A percentile compares a stretch with the other conserved stretches of the same genome.
Evolutionary conservation across 495 filamentous ascomycete genomes (phyloP).

Genomic region (Talaromyces nanjingensis): DNA sequence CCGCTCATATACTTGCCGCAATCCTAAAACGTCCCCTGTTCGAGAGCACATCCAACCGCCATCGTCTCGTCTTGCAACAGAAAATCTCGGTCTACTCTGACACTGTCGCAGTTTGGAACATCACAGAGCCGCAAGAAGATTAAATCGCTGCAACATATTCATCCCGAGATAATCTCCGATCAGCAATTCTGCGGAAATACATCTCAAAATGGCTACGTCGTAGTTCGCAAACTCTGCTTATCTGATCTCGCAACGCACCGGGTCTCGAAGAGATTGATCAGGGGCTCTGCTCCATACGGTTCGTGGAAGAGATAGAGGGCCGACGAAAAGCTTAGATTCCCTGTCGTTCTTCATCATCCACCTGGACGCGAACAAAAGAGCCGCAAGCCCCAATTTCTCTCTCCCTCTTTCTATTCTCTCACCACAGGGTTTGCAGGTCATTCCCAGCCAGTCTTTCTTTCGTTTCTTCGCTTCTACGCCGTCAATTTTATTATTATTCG

Average conservation of each 20-base stretch:
- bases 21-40: slow-evolving; percentile 3
- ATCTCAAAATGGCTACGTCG: neutral
- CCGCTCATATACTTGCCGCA: neutral
- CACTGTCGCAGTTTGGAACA: neutral
- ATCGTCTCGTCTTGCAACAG: neutral
- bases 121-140: neutral
- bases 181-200: neutral
- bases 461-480: slow-evolving; percentile 1
- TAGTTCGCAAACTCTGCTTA: neutral
- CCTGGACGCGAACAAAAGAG: neutral
- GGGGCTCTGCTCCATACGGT: neutral
- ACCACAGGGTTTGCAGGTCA: slow-evolving; percentile 7
- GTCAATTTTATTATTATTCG: neutral
- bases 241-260: neutral
- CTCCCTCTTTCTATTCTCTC: neutral
- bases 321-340: neutral
- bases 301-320: neutral
- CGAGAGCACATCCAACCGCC: neutral
- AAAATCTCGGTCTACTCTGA: neutral
- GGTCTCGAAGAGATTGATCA: neutral
- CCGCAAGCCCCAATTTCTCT: neutral
- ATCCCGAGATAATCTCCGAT: neutral
- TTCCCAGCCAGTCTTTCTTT: neutral
- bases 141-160: neutral
- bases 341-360: neutral